These are phyloP conservation scores for Cyamopsis tetragonoloba DNA, from an alignment of 306 rosid species.

Conservation along the genomic window DNA sequence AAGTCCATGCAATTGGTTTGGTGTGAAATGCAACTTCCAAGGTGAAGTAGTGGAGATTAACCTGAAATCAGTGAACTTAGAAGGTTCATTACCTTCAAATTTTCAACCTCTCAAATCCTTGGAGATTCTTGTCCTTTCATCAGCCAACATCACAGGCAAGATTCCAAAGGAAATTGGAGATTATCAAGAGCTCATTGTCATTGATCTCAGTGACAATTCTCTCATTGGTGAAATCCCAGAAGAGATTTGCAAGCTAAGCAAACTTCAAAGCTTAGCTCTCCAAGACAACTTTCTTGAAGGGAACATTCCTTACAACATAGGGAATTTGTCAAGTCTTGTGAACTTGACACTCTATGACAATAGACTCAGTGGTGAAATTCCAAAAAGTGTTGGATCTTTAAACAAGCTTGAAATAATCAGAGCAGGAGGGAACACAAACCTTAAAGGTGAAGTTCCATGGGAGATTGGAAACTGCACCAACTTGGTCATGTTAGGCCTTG, in stretches of 20 bases:
- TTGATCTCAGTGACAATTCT: slow-evolving; percentile 63
- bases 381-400: slow-evolving; percentile 62
- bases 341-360: slow-evolving; percentile 66
- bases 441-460: slow-evolving; percentile 67
- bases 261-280: slow-evolving; percentile 48
- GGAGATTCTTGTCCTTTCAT: slow-evolving; percentile 45
- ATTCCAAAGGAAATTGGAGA: slow-evolving; percentile 71
- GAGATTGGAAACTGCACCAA: slow-evolving; percentile 83
- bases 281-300: slow-evolving; percentile 64
- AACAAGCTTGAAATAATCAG: slow-evolving; percentile 54
- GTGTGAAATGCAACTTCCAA: slow-evolving; percentile 56
- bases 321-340: slow-evolving; percentile 60
- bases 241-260: slow-evolving; percentile 62
- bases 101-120: slow-evolving; percentile 58
- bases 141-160: slow-evolving; percentile 57
- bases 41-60: slow-evolving; percentile 57
- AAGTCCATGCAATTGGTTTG: slow-evolving; percentile 82
- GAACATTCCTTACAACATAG: slow-evolving; percentile 49
- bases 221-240: slow-evolving; percentile 69
- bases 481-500: slow-evolving; percentile 72
- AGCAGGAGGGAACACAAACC: slow-evolving; percentile 72
- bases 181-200: slow-evolving; percentile 39
- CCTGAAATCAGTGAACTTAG: slow-evolving; percentile 51
- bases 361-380: slow-evolving; percentile 58
- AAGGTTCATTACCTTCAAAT: slow-evolving; percentile 75